These are phyloP conservation scores for Byssochlamys sp. DNA, from an alignment of 2,329 filamentous ascomycete genomes.

Conservation along the genomic window DNA sequence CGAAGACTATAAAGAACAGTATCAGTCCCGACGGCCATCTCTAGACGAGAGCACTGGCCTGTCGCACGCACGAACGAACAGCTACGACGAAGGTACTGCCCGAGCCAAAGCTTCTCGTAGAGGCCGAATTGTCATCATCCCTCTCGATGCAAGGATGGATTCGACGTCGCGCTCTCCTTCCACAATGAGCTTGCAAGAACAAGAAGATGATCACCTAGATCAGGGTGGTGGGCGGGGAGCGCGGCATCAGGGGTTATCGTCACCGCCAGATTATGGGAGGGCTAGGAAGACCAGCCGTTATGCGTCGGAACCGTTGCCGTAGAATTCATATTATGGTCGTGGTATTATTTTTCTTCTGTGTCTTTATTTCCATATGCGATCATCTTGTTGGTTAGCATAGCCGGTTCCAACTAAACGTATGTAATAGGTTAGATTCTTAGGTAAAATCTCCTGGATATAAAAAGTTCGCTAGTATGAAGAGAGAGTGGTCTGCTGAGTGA, in stretches of 20 bases:
- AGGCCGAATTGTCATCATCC: constrained; percentile 21
- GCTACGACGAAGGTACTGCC: constrained; percentile 1
- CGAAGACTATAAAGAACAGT: neutral
- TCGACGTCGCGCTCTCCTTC: neutral
- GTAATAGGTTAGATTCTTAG: too few relatives aligned
- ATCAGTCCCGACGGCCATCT: neutral
- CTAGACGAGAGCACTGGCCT: neutral
- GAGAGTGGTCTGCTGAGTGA: too few relatives aligned
- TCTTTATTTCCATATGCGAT: neutral
- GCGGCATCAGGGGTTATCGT: neutral
- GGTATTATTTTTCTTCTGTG: neutral
- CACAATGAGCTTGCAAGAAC: neutral
- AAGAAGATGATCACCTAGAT: neutral
- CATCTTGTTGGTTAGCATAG: neutral
- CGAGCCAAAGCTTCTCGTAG: constrained; percentile 13
- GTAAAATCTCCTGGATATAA: too few relatives aligned
- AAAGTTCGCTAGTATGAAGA: too few relatives aligned
- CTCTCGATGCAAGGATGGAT: constrained; percentile 5
- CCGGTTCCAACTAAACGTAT: too few relatives aligned
- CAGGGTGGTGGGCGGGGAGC: neutral
- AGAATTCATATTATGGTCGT: neutral
- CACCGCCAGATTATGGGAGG: neutral
- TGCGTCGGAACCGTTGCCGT: neutral
- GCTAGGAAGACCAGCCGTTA: neutral
- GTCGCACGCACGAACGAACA: neutral